A percentile compares a stretch with the other conserved stretches of the same genome.
These are phyloP conservation scores for Botrytis paeoniae DNA, from an alignment of 2,329 filamentous ascomycete genomes.

Conservation along the genomic window DNA sequence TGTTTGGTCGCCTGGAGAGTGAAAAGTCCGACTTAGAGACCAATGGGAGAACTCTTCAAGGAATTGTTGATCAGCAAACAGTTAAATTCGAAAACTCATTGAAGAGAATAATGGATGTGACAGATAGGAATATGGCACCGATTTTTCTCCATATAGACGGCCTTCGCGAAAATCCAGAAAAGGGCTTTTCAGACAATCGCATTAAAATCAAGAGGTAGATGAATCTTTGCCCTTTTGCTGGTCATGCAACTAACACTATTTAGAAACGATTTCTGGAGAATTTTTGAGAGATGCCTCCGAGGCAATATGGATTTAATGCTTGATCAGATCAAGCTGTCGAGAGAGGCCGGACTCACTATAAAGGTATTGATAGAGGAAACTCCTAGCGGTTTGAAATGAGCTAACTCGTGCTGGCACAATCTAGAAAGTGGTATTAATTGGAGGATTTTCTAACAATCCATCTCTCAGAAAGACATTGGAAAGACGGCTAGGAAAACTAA, in stretches of 20 bases:
- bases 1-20: constrained; percentile 15
- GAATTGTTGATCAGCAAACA: constrained; percentile 20
- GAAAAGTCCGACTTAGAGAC: constrained; percentile 21
- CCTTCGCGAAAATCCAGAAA: not conserved
- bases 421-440: not conserved
- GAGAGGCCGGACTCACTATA: not conserved
- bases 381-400: not conserved
- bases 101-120: constrained; percentile 16
- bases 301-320: not conserved
- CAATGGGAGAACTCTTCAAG: constrained; percentile 13
- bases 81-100: constrained; percentile 22
- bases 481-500: not conserved
- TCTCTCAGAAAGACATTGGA: not conserved
- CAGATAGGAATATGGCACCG: not conserved
- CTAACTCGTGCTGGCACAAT: not conserved
- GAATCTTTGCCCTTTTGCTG: not conserved
- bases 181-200: not conserved
- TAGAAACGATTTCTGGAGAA: not conserved
- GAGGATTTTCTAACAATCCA: constrained; percentile 12
- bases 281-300: not conserved
- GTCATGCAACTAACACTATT: not conserved
- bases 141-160: not conserved
- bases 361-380: not conserved
- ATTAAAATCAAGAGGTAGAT: not conserved
- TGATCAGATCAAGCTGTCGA: constrained; percentile 3